A percentile compares a stretch with the other conserved stretches of the same genome.
Conservation (phyloP, 805 yeast genomes). For the Zygosaccharomyces rouxii region DNA sequence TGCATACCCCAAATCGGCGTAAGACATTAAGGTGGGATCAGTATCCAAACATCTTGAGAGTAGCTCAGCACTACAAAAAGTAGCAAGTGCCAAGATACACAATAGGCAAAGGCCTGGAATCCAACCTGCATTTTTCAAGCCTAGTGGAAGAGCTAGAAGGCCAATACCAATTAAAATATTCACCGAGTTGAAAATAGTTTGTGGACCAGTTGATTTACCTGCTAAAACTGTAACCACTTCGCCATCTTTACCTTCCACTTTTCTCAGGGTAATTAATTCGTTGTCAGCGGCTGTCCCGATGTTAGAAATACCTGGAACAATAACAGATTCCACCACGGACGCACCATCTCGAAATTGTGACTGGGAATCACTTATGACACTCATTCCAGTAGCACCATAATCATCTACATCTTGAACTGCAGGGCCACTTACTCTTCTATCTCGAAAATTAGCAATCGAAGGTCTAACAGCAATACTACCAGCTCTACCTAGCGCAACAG, state of each 20-base stretch:
- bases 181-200: conserved; percentile 72
- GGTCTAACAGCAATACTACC: conserved; percentile 26
- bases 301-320: conserved; percentile 41
- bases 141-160: conserved; percentile 67
- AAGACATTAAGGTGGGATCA: conserved; percentile 75
- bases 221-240: conserved; percentile 64
- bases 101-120: conserved; percentile 58
- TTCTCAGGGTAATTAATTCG: conserved; percentile 51
- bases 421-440: conserved; percentile 19
- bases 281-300: conserved; percentile 39
- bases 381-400: conserved; percentile 37
- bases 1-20: conserved; percentile 85
- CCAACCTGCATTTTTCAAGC: conserved; percentile 67
- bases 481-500: conserved; percentile 43
- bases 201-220: conserved; percentile 78
- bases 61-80: conserved; percentile 73
- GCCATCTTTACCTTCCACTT: conserved; percentile 68
- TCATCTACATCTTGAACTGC: conserved; percentile 40
- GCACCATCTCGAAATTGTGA: conserved; percentile 37
- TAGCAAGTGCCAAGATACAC: conserved; percentile 55
- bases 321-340: conserved; percentile 43
- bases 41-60: conserved; percentile 74
- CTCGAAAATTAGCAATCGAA: conserved; percentile 23
- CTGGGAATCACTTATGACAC: conserved; percentile 26
- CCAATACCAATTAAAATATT: conserved; percentile 77